Percentiles rank a stretch among this genome's conserved stretches.
Evolutionary conservation across 2,329 filamentous ascomycete species (phyloP).

Genomic region (Ophiostoma quercus): DNA sequence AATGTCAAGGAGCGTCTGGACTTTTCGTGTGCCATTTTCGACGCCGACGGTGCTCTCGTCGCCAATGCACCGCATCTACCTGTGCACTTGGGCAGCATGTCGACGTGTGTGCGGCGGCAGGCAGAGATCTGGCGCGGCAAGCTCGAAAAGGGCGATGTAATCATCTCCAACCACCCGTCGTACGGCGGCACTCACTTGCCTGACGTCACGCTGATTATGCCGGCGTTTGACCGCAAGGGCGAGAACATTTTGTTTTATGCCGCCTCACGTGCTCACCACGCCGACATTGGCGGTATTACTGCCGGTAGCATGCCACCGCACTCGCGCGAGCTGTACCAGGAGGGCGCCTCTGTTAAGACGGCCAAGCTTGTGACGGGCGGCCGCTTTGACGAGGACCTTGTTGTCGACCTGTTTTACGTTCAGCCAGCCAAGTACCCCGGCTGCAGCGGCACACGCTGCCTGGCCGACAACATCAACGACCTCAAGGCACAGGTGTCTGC

Average conservation of each 20-base stretch:
- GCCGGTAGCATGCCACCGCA: conserved; percentile 79
- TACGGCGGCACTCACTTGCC: conserved; percentile 79
- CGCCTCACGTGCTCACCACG: conserved; percentile 73
- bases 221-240: conserved; percentile 61
- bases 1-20: conserved; percentile 25
- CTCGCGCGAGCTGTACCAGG: conserved; percentile 59
- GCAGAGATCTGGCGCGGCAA: conserved; percentile 75
- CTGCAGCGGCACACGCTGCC: conserved; percentile 71
- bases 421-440: conserved; percentile 71
- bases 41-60: conserved; percentile 67
- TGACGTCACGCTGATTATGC: conserved; percentile 76
- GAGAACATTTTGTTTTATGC: conserved; percentile 77
- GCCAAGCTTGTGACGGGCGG: conserved; percentile 71
- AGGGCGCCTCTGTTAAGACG: conserved; percentile 59
- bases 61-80: conserved; percentile 77
- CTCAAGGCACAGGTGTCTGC: conserved; percentile 82
- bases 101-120: conserved; percentile 74
- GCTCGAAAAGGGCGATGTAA: conserved; percentile 71
- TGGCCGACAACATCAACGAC: conserved; percentile 80
- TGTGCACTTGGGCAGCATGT: conserved; percentile 78
- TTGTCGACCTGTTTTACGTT: conserved; percentile 64
- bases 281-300: conserved; percentile 77
- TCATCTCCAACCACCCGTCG: conserved; percentile 80
- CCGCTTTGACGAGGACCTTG: conserved; percentile 70
- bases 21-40: conserved; percentile 71